phyloP scores from a whole-genome alignment of 768 basidiomycete genomes.

The Tremella yokohamensis region DNA sequence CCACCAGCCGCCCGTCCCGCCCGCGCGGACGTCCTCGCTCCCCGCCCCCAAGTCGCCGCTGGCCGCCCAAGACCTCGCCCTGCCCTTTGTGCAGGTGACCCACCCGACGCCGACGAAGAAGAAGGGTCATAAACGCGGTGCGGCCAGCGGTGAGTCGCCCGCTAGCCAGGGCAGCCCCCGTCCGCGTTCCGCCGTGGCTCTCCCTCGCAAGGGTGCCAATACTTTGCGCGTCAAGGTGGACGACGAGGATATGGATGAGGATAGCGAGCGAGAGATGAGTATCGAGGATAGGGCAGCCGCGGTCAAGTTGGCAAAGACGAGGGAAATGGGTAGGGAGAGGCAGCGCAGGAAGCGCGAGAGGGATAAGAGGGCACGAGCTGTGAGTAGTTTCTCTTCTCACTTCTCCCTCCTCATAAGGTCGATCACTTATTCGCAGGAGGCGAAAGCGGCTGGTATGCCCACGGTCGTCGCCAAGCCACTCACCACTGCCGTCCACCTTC shows the following conservation, averaged over 20 bases:
- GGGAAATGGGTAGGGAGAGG: conserved; percentile 38
- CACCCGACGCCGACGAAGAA: conserved; percentile 21
- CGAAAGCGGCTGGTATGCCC: not conserved
- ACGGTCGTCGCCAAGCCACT: conserved; percentile 5
- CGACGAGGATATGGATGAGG: conserved; percentile 22
- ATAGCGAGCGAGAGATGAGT: conserved; percentile 21
- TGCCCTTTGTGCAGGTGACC: conserved; percentile 18
- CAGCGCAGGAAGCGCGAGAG: conserved; percentile 42
- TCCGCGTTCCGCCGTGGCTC: not conserved
- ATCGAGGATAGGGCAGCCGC: conserved; percentile 9
- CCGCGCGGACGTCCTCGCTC: conserved; percentile 12
- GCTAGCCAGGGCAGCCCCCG: not conserved
- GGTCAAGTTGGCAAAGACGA: conserved; percentile 24
- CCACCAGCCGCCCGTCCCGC: conserved; percentile 11
- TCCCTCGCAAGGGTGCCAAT: not conserved
- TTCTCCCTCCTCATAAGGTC: not conserved
- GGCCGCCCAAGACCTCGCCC: not conserved
- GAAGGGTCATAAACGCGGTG: conserved; percentile 1
- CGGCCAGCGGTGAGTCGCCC: not conserved
- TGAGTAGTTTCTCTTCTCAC: conserved; percentile 12
- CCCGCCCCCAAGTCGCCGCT: not conserved
- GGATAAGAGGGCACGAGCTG: conserved; percentile 33
- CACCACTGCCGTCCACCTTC: conserved; percentile 17
- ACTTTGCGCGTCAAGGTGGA: conserved; percentile 5
- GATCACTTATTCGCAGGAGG: conserved; percentile 1